Percentiles rank a stretch among this genome's conserved stretches.
Evolutionary conservation across 768 basidiomycete species (phyloP).

Genomic region (Lyophyllum semitale): DNA sequence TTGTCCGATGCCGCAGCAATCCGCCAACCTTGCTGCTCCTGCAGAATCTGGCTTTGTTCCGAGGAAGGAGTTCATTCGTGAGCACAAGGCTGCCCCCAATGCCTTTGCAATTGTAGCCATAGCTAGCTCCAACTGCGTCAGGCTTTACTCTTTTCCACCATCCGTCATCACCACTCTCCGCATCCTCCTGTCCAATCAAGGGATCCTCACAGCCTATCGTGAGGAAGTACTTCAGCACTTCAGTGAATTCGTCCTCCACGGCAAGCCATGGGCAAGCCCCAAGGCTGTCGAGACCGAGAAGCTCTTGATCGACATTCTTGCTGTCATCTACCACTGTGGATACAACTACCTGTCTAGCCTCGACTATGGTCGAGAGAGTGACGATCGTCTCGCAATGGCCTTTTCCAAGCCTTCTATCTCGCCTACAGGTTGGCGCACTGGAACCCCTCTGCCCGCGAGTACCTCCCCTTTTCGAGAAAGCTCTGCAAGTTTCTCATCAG

Average conservation of each 20-base stretch:
- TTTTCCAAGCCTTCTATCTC: constrained; percentile 57
- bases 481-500: constrained; percentile 37
- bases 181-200: constrained; percentile 52
- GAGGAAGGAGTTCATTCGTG: constrained; percentile 71
- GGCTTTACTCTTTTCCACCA: constrained; percentile 70
- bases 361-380: constrained; percentile 77
- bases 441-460: constrained; percentile 35
- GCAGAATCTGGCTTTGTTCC: constrained; percentile 60
- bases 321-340: constrained; percentile 62
- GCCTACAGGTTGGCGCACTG: constrained; percentile 26
- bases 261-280: constrained; percentile 73
- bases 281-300: constrained; percentile 69
- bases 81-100: constrained; percentile 50
- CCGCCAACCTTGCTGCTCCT: constrained; percentile 22
- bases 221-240: constrained; percentile 61
- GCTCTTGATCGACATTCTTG: constrained; percentile 67
- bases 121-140: constrained; percentile 60
- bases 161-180: constrained; percentile 55
- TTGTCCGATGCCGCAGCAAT: constrained; percentile 16
- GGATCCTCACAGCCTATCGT: constrained; percentile 44
- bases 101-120: constrained; percentile 73
- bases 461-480: constrained; percentile 39
- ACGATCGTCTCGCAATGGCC: constrained; percentile 70
- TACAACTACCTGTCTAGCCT: constrained; percentile 67
- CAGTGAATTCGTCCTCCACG: constrained; percentile 66